phyloP scores from a whole-genome alignment of 495 filamentous ascomycete species.

The Talaromyces wortmannii region DNA sequence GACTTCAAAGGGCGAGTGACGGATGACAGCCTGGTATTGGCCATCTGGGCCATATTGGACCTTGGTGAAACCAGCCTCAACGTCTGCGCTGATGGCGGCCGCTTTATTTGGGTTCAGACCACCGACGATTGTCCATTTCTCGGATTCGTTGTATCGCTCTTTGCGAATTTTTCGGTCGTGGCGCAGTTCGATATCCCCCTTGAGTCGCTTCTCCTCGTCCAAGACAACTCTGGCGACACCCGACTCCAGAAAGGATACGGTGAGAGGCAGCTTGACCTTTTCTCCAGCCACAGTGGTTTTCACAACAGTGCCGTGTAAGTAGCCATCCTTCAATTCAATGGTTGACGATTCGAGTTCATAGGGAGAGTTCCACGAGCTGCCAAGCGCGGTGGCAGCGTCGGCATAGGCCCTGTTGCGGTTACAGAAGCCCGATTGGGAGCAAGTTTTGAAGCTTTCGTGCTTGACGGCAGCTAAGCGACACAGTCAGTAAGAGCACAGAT shows the following conservation, averaged over 20 bases:
- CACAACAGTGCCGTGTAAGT: conserved; percentile 68
- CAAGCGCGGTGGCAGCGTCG: conserved; percentile 58
- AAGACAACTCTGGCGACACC: conserved; percentile 80
- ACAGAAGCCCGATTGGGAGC: conserved; percentile 91
- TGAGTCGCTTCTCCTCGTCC: conserved; percentile 84
- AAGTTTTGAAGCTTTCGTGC: conserved; percentile 94
- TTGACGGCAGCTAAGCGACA: conserved; percentile 65
- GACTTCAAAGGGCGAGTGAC: conserved; percentile 72
- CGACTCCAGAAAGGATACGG: conserved; percentile 80
- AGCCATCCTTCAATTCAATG: conserved; percentile 69
- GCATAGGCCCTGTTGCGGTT: conserved; percentile 87
- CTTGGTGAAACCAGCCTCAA: conserved; percentile 55
- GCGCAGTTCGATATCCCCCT: conserved; percentile 81
- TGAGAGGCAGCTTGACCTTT: conserved; percentile 72
- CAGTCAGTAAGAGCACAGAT: neutral
- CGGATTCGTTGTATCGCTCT: conserved; percentile 88
- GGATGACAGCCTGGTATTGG: conserved; percentile 73
- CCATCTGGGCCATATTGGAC: conserved; percentile 74
- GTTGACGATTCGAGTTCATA: conserved; percentile 70
- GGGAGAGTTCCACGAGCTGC: conserved; percentile 68
- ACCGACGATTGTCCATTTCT: conserved; percentile 80
- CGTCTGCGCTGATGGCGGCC: conserved; percentile 51
- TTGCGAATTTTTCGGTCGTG: conserved; percentile 80
- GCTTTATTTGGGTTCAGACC: conserved; percentile 62
- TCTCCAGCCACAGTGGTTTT: conserved; percentile 64